Conservation (phyloP, 208 protist species). For the Trypanosomatidae sp. region DNA sequence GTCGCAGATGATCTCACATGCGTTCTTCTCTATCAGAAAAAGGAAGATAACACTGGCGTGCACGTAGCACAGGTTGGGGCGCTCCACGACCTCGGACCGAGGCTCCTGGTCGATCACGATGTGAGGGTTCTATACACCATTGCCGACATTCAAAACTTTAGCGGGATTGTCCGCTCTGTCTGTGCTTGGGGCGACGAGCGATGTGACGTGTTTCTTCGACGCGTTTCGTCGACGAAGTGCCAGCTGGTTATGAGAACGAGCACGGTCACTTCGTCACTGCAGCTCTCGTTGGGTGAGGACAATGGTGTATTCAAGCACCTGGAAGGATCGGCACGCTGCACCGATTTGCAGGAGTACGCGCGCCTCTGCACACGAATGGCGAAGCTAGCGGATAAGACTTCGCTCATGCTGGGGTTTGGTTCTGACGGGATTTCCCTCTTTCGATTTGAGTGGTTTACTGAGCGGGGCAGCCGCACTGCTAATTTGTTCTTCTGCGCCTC, state of each 20-base stretch:
- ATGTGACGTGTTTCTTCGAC: constrained; percentile 39
- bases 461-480: constrained; percentile 26
- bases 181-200: constrained; percentile 41
- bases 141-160: constrained; percentile 47
- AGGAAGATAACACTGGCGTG: constrained; percentile 29
- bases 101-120: constrained; percentile 51
- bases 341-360: constrained; percentile 52
- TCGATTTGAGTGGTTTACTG: constrained; percentile 44
- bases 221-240: constrained; percentile 29
- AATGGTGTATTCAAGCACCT: constrained; percentile 18
- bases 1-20: constrained; percentile 34
- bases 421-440: constrained; percentile 45
- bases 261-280: constrained; percentile 34
- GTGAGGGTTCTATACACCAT: constrained; percentile 44
- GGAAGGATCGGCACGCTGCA: constrained; percentile 42
- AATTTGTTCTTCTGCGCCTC: constrained; percentile 59
- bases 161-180: constrained; percentile 42
- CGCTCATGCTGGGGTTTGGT: constrained; percentile 57
- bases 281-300: constrained; percentile 23
- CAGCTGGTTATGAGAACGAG: constrained; percentile 30
- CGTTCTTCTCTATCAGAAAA: constrained; percentile 44
- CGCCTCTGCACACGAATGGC: constrained; percentile 33
- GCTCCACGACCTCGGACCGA: constrained; percentile 64
- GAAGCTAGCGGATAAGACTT: background rate
- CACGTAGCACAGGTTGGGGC: constrained; percentile 45